Evolutionary conservation across 192 early-diverging fungal genomes (phyloP).

Genomic region (Gryganskiella cystojenkinii): DNA sequence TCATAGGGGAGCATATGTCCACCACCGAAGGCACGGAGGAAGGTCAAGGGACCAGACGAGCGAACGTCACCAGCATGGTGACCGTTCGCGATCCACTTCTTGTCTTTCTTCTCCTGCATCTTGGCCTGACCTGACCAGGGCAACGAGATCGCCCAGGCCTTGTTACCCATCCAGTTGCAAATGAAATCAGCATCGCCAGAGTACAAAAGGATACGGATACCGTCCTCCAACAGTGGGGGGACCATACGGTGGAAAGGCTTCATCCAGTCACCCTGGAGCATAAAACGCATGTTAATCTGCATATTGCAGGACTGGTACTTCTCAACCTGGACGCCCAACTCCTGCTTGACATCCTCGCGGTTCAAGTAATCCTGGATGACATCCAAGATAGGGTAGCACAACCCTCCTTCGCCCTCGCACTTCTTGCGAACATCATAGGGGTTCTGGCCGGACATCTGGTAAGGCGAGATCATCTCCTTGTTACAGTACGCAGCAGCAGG

Average conservation of each 20-base stretch:
- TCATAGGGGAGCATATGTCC: conserved; percentile 97
- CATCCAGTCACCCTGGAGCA: conserved; percentile 69
- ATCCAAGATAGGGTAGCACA: conserved; percentile 89
- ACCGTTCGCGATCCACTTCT: conserved; percentile 76
- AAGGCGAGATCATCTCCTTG: conserved; percentile 79
- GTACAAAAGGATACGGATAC: conserved; percentile 88
- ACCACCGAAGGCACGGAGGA: conserved; percentile 86
- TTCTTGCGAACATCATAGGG: conserved; percentile 93
- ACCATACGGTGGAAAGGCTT: conserved; percentile 77
- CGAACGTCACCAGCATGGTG: conserved; percentile 75
- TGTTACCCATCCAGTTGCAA: conserved; percentile 93
- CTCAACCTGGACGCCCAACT: conserved; percentile 76
- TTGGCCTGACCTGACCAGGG: conserved; percentile 83
- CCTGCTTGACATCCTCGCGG: conserved; percentile 74
- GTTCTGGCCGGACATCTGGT: conserved; percentile 86
- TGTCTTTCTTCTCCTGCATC: conserved; percentile 76
- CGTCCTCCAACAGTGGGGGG: conserved; percentile 79
- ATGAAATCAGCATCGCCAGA: conserved; percentile 95
- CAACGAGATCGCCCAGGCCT: conserved; percentile 88
- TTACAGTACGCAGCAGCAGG: conserved; percentile 90
- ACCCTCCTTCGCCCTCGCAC: conserved; percentile 80
- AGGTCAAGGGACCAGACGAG: conserved; percentile 77
- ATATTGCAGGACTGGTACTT: conserved; percentile 87
- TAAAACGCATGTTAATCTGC: conserved; percentile 71
- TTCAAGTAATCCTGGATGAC: conserved; percentile 88